Percentiles rank a stretch among this genome's conserved stretches.
Evolutionary conservation across 306 rosid species (phyloP).

Genomic region (Vigna radiata): DNA sequence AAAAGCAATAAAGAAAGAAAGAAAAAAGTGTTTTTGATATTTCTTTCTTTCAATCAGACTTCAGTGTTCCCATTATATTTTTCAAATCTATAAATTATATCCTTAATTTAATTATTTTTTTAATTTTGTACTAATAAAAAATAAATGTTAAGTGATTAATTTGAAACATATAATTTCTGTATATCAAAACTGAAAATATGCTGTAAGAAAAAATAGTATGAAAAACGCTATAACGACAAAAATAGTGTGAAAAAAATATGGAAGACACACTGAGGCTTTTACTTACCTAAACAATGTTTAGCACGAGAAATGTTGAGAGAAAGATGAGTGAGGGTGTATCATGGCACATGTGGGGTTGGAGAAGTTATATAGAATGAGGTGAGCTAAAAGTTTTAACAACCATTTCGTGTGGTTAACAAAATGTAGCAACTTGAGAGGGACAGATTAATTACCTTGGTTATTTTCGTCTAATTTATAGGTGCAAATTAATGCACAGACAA

Average conservation of each 20-base stretch:
- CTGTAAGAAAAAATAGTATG: background rate
- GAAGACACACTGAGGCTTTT: background rate
- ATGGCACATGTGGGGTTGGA: conserved; percentile 20
- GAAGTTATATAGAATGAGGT: conserved; percentile 48
- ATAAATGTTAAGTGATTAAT: no score
- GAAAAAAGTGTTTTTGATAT: no score
- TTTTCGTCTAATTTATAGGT: conserved; percentile 22
- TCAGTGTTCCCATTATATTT: no score
- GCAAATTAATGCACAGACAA: conserved; percentile 17
- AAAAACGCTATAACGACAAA: background rate
- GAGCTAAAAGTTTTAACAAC: conserved; percentile 9
- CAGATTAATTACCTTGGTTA: background rate
- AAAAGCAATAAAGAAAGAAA: no score
- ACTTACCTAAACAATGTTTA: conserved; percentile 8
- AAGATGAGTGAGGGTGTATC: conserved; percentile 25
- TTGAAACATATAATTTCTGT: no score
- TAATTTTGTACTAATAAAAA: no score
- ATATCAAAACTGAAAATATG: background rate
- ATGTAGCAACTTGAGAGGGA: conserved; percentile 31
- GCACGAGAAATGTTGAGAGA: conserved; percentile 23
- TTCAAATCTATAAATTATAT: no score
- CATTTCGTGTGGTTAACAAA: conserved; percentile 32
- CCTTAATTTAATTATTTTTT: no score
- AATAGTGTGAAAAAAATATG: background rate
- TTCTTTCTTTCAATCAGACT: no score